Base-by-base conservation (phyloP, 371 early-diverging fungal genomes). In the Haplosporangium sp. region DNA sequence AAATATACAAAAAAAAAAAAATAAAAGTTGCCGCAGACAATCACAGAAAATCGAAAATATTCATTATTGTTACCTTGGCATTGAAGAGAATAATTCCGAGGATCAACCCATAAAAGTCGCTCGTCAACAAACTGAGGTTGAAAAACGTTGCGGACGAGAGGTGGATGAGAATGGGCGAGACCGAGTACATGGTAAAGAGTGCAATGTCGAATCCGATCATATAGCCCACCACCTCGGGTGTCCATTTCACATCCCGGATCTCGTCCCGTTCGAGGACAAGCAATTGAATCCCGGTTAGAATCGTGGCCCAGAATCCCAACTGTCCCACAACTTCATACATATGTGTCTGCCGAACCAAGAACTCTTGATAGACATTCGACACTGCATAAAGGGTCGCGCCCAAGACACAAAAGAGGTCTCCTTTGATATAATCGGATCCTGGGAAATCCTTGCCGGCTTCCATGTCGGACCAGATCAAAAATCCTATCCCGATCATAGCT, bases 91-190 rank as follows among this genome's bases (percentile, higher is more conserved):
- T 82, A 53, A 91, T 68, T 20, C 91, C 89, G 70, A 93, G 85
- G 63, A 92, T 83, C 56, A 92, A 80, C 7, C 89, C 87, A 69
- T 91, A 93, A 59, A 93, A 91, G 71, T 93, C 92, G 55, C 90
- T 87, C 14, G 93, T 92, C 73, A 93, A 67, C 40, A 93, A 70
- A 23, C 92, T 92, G 59, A 93, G 68, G 66, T 93, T 93, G 76
- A 89, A 92, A 50, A 92, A 86, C 16, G 92, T 85, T 0, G 94
- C 92, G 45, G 91, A 90, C 53, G 86, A 84, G 55, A 86, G 64
- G 13, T 87, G 86, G 82, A 93, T 89, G 67, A 93, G 64, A 38
- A 91, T 64, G 0, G 94, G 93, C 0, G 87, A 87, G 18, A 87
- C 65, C 12, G 90, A 83, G 69, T 93, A 92, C n/a, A 93, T 73